Percentiles rank a stretch among this genome's conserved stretches.
Conservation (phyloP, 2,329 filamentous ascomycete species). For the Fusarium fracticaudum region DNA sequence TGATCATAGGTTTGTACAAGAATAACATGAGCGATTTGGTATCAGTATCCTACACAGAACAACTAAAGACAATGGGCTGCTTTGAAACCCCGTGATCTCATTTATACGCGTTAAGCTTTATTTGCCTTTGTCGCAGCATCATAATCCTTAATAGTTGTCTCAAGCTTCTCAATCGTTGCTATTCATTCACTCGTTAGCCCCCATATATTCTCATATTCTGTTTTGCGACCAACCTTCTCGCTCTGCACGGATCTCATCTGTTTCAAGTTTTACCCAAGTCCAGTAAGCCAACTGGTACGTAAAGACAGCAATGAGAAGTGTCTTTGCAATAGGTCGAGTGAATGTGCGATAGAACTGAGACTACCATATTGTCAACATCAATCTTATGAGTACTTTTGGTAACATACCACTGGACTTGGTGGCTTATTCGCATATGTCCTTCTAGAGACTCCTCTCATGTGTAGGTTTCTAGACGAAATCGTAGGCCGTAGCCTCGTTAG, state of each 20-base stretch:
- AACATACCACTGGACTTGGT: conserved; percentile 41
- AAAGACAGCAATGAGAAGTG: conserved; percentile 77
- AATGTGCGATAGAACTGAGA: conserved; percentile 79
- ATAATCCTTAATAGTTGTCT: conserved; percentile 51
- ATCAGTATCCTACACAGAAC: neutral
- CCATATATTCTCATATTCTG: conserved; percentile 11
- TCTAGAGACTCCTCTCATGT: neutral
- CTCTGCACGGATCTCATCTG: conserved; percentile 71
- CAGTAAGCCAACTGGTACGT: conserved; percentile 83
- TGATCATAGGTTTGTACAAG: neutral
- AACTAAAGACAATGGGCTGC: neutral
- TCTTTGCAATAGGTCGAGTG: conserved; percentile 76
- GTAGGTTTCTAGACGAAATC: neutral
- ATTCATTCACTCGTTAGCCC: neutral
- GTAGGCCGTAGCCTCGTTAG: conserved; percentile 25
- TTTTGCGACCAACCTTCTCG: conserved; percentile 60
- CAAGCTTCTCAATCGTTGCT: conserved; percentile 50
- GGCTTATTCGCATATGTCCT: conserved; percentile 43
- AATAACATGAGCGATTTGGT: neutral
- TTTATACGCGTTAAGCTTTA: conserved; percentile 15
- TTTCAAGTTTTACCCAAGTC: conserved; percentile 78
- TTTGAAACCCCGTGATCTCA: neutral
- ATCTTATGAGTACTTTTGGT: neutral
- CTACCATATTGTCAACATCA: conserved; percentile 48
- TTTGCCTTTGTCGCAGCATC: conserved; percentile 40